Evolutionary conservation across 129 eudicot genomes (phyloP).

Genomic region (Flaveria brownii): DNA sequence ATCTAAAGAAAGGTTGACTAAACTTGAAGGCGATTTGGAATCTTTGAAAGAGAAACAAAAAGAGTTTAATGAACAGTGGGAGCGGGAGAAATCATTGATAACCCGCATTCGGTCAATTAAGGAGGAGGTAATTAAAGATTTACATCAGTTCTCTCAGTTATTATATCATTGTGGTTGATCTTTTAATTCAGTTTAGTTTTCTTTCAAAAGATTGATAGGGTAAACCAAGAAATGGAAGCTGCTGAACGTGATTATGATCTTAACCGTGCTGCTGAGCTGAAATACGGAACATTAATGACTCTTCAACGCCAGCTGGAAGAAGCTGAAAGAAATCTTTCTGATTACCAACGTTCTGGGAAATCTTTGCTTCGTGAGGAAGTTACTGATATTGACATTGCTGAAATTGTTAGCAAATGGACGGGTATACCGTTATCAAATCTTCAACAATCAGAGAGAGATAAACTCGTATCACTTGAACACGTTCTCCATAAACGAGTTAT

Average conservation of each 20-base stretch:
- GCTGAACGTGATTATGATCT: constrained; percentile 94
- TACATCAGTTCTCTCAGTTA: background rate
- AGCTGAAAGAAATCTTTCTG: constrained; percentile 79
- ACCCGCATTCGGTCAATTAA: constrained; percentile 71
- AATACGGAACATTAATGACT: constrained; percentile 74
- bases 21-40: constrained; percentile 71
- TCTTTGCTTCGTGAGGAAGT: constrained; percentile 89
- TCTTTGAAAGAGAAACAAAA: constrained; percentile 71
- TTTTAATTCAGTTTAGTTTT: background rate
- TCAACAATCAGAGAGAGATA: constrained; percentile 86
- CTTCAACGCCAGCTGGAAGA: constrained; percentile 87
- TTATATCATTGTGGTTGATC: background rate
- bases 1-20: constrained; percentile 75
- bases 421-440: constrained; percentile 93
- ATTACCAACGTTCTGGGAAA: constrained; percentile 70
- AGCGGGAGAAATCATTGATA: constrained; percentile 73
- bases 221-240: constrained; percentile 95
- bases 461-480: constrained; percentile 70
- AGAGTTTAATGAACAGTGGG: constrained; percentile 85
- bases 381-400: constrained; percentile 91
- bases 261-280: constrained; percentile 92
- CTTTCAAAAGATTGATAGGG: constrained; percentile 72
- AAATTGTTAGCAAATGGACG: constrained; percentile 91
- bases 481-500: constrained; percentile 87
- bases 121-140: constrained; percentile 76